Conservation (phyloP, 352 stramenopile genomes). For the Globisporangium irregulare region DNA sequence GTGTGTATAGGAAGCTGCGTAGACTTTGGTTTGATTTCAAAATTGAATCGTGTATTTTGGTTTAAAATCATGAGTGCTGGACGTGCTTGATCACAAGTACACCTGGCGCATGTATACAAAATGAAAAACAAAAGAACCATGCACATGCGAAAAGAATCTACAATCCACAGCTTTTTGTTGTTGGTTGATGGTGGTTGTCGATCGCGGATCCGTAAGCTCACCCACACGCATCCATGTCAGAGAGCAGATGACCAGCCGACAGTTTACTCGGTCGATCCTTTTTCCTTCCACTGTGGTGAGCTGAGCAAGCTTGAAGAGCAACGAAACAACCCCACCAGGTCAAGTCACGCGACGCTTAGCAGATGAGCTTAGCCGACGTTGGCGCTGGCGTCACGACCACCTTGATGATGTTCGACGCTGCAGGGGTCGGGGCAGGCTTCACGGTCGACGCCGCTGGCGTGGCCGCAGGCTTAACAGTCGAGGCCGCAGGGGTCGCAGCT, state of each 20-base stretch:
- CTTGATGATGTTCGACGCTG: constrained; percentile 18
- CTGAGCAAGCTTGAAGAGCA: background rate
- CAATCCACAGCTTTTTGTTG: constrained; percentile 3
- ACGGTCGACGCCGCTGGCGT: constrained; percentile 12
- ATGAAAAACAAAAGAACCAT: constrained; percentile 6
- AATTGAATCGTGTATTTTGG: constrained; percentile 10
- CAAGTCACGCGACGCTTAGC: constrained; percentile 11
- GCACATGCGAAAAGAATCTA: constrained; percentile 6
- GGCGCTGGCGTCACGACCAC: constrained; percentile 19
- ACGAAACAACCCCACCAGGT: background rate
- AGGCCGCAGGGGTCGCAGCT: constrained; percentile 11
- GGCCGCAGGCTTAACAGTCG: constrained; percentile 6
- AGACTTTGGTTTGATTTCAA: background rate
- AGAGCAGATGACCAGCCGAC: background rate
- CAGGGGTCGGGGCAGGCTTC: constrained; percentile 4
- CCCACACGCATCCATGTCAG: background rate
- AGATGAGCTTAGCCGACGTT: constrained; percentile 20
- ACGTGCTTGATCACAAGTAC: background rate
- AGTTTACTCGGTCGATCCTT: background rate
- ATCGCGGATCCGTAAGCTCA: background rate
- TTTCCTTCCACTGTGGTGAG: background rate
- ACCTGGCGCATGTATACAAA: background rate
- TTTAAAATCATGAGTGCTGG: background rate
- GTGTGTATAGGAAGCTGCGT: background rate
- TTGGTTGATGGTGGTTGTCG: background rate